phyloP scores from a whole-genome alignment of 371 early-diverging fungal species.

The Lichtheimia hyalospora region DNA sequence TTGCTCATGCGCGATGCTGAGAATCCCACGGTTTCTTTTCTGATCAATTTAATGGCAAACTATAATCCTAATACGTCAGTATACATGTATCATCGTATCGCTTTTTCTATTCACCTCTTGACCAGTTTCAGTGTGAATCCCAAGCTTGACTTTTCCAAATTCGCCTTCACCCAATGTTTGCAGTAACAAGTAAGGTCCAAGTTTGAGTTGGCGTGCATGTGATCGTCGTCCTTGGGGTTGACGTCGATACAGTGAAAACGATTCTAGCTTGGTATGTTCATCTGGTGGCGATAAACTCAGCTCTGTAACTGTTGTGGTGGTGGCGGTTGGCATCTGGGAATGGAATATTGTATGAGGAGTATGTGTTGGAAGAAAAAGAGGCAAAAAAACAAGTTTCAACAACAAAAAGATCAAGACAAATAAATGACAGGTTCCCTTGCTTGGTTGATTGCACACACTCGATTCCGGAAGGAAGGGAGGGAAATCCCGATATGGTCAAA shows the following conservation, averaged over 20 bases:
- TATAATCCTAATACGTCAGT: constrained; percentile 8
- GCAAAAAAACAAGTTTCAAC: no score
- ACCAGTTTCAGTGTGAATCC: constrained; percentile 85
- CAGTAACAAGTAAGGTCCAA: constrained; percentile 89
- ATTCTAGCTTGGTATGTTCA: not conserved
- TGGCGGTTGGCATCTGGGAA: no score
- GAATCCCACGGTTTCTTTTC: constrained; percentile 52
- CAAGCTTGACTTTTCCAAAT: constrained; percentile 97
- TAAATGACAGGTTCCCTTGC: no score
- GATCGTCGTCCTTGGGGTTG: constrained; percentile 3
- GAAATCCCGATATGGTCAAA: no score
- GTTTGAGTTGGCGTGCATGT: constrained; percentile 47
- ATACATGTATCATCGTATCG: no score
- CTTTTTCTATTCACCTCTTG: constrained; percentile 72
- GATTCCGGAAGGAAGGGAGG: no score
- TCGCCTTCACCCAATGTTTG: constrained; percentile 97
- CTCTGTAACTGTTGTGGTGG: no score
- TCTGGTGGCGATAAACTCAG: no score
- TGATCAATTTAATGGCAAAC: constrained; percentile 72
- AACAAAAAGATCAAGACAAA: no score
- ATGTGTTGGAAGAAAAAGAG: no score
- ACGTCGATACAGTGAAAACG: constrained; percentile 41
- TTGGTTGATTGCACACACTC: no score
- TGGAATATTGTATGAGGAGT: no score
- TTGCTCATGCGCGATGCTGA: constrained; percentile 54